Conservation (phyloP, 106 monocot species). For the Iris macrosiphon region DNA sequence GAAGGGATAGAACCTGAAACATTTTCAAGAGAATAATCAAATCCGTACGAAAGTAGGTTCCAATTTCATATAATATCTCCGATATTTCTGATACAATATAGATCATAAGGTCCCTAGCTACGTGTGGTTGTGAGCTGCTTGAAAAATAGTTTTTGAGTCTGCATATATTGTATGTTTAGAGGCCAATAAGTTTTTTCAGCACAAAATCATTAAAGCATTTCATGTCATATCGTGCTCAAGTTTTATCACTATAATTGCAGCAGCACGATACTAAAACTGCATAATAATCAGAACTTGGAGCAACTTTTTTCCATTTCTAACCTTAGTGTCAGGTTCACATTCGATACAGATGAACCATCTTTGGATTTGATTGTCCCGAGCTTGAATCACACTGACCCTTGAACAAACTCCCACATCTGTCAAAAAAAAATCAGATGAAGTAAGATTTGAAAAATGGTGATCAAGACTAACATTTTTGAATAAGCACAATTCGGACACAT, state of each 20-base stretch:
- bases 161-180: background rate
- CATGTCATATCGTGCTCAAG: background rate
- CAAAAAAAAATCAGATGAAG: no score
- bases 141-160: conserved; percentile 94
- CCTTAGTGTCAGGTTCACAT: conserved; percentile 13
- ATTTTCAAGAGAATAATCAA: background rate
- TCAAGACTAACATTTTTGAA: no score
- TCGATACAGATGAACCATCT: conserved; percentile 23
- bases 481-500: no score
- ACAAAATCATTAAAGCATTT: no score
- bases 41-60: no score
- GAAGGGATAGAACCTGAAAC: conserved; percentile 71
- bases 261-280: conserved; percentile 79
- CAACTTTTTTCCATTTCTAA: conserved; percentile 16
- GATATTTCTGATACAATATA: conserved; percentile 67
- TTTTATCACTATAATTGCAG: conserved; percentile 90
- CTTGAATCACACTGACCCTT: conserved; percentile 26
- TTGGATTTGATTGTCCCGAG: conserved; percentile 16
- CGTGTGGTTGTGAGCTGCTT: conserved; percentile 76
- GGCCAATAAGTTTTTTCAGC: no score
- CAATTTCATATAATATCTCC: no score
- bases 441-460: no score
- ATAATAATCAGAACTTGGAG: conserved; percentile 38
- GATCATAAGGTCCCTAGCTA: conserved; percentile 74
- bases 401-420: no score